A percentile compares a stretch with the other conserved stretches of the same genome.
Evolutionary conservation across 306 rosid genomes (phyloP).

Genomic region (Corylus heterophylla): DNA sequence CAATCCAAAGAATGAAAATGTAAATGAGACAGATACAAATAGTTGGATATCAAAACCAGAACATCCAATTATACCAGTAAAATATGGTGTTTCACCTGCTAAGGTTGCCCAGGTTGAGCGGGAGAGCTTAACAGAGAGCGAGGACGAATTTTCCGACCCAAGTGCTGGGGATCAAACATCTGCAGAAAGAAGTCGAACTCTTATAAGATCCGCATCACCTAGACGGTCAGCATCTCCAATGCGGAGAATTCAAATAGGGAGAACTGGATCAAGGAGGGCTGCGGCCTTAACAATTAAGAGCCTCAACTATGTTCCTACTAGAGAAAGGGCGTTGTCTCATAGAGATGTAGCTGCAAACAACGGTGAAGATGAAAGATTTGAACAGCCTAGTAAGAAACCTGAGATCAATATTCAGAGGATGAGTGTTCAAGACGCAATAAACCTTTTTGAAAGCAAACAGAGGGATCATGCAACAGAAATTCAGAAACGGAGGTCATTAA

Average conservation of each 20-base stretch:
- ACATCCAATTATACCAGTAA: constrained; percentile 50
- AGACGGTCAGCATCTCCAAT: constrained; percentile 97
- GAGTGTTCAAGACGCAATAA: constrained; percentile 92
- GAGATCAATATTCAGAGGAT: constrained; percentile 79
- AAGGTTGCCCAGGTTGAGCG: constrained; percentile 88
- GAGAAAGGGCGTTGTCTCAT: constrained; percentile 51
- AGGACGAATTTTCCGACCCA: constrained; percentile 60
- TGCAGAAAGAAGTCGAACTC: constrained; percentile 84
- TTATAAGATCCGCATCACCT: constrained; percentile 65
- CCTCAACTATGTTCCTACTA: constrained; percentile 63
- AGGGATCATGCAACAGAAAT: constrained; percentile 54
- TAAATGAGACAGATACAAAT: constrained; percentile 29
- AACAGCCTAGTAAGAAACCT: constrained; percentile 50
- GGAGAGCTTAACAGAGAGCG: constrained; percentile 65
- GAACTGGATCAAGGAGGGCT: constrained; percentile 83
- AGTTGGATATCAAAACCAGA: constrained; percentile 43
- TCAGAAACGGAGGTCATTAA: constrained; percentile 63
- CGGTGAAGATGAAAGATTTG: constrained; percentile 65
- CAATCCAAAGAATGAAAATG: constrained; percentile 33
- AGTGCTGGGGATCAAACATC: constrained; percentile 66
- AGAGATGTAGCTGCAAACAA: constrained; percentile 54
- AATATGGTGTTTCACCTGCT: constrained; percentile 92
- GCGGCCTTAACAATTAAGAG: constrained; percentile 90
- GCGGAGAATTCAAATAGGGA: constrained; percentile 92
- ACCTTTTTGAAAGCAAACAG: constrained; percentile 94